These are phyloP conservation scores for Rheum nobile DNA, from an alignment of 148 eudicot species.

Conservation along the genomic window DNA sequence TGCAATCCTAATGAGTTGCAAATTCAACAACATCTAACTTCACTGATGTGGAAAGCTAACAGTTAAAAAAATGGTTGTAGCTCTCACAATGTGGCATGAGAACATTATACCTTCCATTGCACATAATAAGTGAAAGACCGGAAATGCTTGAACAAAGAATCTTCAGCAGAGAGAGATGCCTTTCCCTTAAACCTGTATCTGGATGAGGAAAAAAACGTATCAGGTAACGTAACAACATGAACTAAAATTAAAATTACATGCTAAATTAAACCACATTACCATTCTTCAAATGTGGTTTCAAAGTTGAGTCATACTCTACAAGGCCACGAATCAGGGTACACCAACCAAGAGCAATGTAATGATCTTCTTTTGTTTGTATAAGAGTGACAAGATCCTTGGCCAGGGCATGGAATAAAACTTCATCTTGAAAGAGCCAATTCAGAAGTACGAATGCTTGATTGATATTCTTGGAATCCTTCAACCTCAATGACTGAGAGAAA, in stretches of 20 bases:
- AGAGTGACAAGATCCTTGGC: slow-evolving; percentile 35
- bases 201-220: neutral
- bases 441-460: slow-evolving; percentile 52
- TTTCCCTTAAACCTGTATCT: slow-evolving; percentile 42
- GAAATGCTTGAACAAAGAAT: slow-evolving; percentile 32
- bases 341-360: slow-evolving; percentile 65
- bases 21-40: neutral
- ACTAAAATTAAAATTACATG: neutral
- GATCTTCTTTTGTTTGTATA: slow-evolving; percentile 53
- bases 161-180: slow-evolving; percentile 34
- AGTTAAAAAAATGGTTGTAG: neutral
- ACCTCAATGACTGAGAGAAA: slow-evolving; percentile 31
- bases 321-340: slow-evolving; percentile 54
- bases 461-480: slow-evolving; percentile 30
- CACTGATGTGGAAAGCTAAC: neutral
- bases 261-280: slow-evolving; percentile 22
- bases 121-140: slow-evolving; percentile 30
- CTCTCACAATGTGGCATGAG: neutral
- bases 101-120: slow-evolving; percentile 45
- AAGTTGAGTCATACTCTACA: slow-evolving; percentile 39
- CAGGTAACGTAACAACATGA: neutral
- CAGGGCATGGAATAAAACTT: slow-evolving; percentile 35
- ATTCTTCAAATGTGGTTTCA: slow-evolving; percentile 21
- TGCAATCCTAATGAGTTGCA: neutral
- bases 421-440: slow-evolving; percentile 77